phyloP scores from a whole-genome alignment of 1,139 yeast genomes.

The Geotrichum reessii region DNA sequence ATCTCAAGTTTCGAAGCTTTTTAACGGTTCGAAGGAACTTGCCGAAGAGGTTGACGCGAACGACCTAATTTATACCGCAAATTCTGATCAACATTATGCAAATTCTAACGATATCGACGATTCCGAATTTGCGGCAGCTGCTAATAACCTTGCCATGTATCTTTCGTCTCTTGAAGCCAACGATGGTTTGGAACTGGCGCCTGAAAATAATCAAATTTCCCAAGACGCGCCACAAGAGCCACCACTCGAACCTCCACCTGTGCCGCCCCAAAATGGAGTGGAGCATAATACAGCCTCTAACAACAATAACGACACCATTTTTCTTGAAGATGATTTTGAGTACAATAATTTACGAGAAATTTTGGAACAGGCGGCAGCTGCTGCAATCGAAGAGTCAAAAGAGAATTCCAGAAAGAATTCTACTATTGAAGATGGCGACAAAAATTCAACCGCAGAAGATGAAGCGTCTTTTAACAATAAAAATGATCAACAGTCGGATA shows the following conservation, averaged over 20 bases:
- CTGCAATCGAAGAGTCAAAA: background rate
- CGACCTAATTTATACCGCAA: background rate
- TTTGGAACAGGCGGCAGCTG: constrained; percentile 14
- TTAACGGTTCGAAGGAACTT: background rate
- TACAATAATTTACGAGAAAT: constrained; percentile 9
- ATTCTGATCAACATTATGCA: background rate
- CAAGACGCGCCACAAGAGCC: background rate
- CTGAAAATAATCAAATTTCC: background rate
- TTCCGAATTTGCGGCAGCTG: constrained; percentile 9
- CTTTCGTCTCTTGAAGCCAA: constrained; percentile 6
- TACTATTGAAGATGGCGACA: background rate
- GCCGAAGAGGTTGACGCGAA: background rate
- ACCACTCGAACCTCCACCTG: background rate
- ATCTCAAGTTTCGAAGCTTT: background rate
- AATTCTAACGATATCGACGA: background rate
- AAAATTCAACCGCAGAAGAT: background rate
- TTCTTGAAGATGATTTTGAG: constrained; percentile 1
- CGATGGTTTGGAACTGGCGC: background rate
- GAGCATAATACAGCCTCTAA: background rate
- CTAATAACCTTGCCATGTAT: constrained; percentile 12
- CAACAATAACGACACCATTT: background rate
- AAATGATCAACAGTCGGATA: background rate
- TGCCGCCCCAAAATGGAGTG: background rate
- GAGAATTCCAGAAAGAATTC: constrained; percentile 25
- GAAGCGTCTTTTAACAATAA: background rate